Evolutionary conservation across 495 filamentous ascomycete genomes (phyloP).

Genomic region (Penicillium daleae): DNA sequence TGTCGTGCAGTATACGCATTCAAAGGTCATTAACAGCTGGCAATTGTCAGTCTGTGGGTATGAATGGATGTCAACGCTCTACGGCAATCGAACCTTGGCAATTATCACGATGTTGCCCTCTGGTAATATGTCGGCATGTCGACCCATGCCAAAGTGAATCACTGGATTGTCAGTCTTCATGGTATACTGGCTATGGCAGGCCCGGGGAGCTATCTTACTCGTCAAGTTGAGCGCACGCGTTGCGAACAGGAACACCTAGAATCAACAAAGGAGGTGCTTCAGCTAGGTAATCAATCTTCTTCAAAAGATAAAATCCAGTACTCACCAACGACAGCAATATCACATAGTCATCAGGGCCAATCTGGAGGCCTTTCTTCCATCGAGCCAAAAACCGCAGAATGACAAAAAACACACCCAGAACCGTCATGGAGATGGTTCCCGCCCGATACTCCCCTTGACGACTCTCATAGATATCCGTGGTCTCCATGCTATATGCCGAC

Average conservation of each 20-base stretch:
- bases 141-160: slow-evolving; percentile 22
- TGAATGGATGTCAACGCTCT: not conserved
- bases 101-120: slow-evolving; percentile 13
- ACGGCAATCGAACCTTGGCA: slow-evolving; percentile 7
- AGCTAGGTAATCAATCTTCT: not conserved
- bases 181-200: too few species aligned
- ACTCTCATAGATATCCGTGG: slow-evolving; percentile 3
- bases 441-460: slow-evolving; percentile 17
- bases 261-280: not conserved
- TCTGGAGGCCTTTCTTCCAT: slow-evolving; percentile 11
- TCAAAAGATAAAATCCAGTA: not conserved
- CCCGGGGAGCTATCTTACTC: not conserved
- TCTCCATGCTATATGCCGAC: not conserved
- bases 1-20: slow-evolving; percentile 16
- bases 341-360: slow-evolving; percentile 16
- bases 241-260: slow-evolving; percentile 11
- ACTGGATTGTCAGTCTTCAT: slow-evolving; percentile 4
- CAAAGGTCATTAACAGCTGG: slow-evolving; percentile 20
- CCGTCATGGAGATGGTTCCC: slow-evolving; percentile 17
- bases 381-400: slow-evolving; percentile 15
- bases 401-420: slow-evolving; percentile 19
- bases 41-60: not conserved
- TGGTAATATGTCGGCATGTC: slow-evolving; percentile 12
- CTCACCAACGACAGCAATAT: slow-evolving; percentile 18
- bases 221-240: not conserved